Base-by-base conservation (phyloP, 805 yeast species). In the Kazachstania taianensis region DNA sequence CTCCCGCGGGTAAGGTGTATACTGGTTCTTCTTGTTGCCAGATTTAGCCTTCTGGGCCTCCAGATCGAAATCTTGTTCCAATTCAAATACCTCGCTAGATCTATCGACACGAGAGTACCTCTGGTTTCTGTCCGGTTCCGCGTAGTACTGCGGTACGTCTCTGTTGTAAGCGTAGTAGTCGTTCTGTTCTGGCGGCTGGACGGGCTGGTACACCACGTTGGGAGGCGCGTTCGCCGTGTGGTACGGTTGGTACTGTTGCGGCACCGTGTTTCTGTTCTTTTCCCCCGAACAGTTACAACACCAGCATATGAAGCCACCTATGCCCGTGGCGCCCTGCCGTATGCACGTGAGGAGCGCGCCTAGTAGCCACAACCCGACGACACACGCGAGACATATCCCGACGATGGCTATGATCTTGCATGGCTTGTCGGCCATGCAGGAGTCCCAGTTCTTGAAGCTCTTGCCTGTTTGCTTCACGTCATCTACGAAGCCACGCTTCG, bases 391-490 rank as follows among this genome's bases (percentile, higher is more conserved):
- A 0, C 64, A 72, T 3, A 81, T 78, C 3, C 81, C 79, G 10
- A 81, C 82, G 30, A 82, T 81, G 4, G 82, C 87, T 15, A 79
- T 72, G 39, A 81, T 72, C 51, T 82, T 83, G 58, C 94, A 83
- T 32, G 76, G 66, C 30, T 61, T 75, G 55, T 81, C 79, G 50
- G 69, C 79, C 89, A 81, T 81, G 59, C 94, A 83, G 2, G 82
- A 72, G 50, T 78, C 74, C 92, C 94, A 82, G 36, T 55, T 45
- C 49, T 65, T 72, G 63, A 79, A 79, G 5, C 81, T 56, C 20
- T 63, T 46, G 5, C 62, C 65, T 2, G 68, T 62, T 16, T 54
- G 45, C 10, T 46, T 41, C 2, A 52, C 53, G 33, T 50, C 59
- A 27, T 46, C 43, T 9, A 50, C 35, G 25, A 41, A 45, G 7